Evolutionary conservation across 495 filamentous ascomycete genomes (phyloP).

Genomic region (Emericellopsis terricola): DNA sequence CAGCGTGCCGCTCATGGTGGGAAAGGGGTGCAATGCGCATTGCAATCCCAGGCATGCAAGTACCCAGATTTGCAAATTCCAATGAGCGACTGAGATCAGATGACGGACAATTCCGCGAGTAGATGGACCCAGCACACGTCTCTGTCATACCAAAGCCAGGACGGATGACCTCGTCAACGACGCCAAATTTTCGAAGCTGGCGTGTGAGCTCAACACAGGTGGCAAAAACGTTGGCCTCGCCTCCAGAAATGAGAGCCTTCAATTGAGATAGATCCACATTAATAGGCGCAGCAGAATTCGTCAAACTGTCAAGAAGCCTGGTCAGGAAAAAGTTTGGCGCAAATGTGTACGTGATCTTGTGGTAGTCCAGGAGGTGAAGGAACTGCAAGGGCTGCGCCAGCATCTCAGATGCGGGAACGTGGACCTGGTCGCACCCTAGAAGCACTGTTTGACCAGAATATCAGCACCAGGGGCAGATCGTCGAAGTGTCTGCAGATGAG

Average conservation of each 20-base stretch:
- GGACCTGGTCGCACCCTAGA: constrained; percentile 24
- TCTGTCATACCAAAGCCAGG: constrained; percentile 40
- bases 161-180: constrained; percentile 18
- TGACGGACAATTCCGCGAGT: constrained; percentile 14
- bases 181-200: constrained; percentile 15
- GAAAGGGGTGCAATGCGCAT: constrained; percentile 21
- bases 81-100: constrained; percentile 12
- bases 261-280: constrained; percentile 4
- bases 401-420: constrained; percentile 22
- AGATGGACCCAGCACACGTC: constrained; percentile 31
- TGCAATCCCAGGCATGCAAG: constrained; percentile 18
- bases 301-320: constrained; percentile 5
- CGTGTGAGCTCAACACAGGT: constrained; percentile 10
- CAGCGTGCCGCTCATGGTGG: constrained; percentile 8
- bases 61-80: constrained; percentile 21
- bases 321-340: constrained; percentile 39
- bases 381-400: constrained; percentile 21
- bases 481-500: too few species aligned
- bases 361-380: constrained; percentile 18
- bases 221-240: constrained; percentile 10
- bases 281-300: constrained; percentile 1
- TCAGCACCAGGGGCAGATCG: too few species aligned
- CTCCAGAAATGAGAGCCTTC: constrained; percentile 7
- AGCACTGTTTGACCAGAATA: too few species aligned
- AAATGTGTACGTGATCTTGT: constrained; percentile 29